Conservation (phyloP, 345 rosid genomes). For the Combretum micranthum region DNA sequence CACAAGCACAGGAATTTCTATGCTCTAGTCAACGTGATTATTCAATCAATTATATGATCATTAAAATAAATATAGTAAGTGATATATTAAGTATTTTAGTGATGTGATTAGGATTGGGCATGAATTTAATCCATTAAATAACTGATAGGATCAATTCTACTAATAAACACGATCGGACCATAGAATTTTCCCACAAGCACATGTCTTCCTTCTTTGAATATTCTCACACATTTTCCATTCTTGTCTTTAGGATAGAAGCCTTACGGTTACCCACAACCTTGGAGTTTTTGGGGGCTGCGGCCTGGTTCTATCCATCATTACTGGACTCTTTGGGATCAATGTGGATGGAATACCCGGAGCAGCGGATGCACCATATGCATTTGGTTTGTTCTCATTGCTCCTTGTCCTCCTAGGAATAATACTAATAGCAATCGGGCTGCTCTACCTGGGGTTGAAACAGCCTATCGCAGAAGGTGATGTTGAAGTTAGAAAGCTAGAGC, state of each 20-base stretch:
- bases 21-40: too few relatives aligned
- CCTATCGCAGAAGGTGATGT: constrained; percentile 38
- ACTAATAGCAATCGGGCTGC: constrained; percentile 31
- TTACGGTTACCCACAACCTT: constrained; percentile 53
- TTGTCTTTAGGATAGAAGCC: constrained; percentile 38
- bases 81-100: too few relatives aligned
- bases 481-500: constrained; percentile 46
- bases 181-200: background rate
- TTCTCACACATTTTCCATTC: background rate
- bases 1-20: background rate
- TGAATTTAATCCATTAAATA: too few relatives aligned
- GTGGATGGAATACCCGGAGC: constrained; percentile 65
- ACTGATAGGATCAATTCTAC: too few relatives aligned
- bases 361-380: constrained; percentile 34
- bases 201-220: background rate
- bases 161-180: too few relatives aligned
- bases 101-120: too few relatives aligned
- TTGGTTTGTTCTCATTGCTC: constrained; percentile 33
- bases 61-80: too few relatives aligned
- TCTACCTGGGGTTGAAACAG: constrained; percentile 51
- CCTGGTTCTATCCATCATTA: constrained; percentile 45
- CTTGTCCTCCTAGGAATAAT: constrained; percentile 34
- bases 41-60: too few relatives aligned
- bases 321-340: constrained; percentile 60
- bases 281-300: constrained; percentile 70